Evolutionary conservation across 352 stramenopile genomes (phyloP).

Genomic region (Albugo candida): DNA sequence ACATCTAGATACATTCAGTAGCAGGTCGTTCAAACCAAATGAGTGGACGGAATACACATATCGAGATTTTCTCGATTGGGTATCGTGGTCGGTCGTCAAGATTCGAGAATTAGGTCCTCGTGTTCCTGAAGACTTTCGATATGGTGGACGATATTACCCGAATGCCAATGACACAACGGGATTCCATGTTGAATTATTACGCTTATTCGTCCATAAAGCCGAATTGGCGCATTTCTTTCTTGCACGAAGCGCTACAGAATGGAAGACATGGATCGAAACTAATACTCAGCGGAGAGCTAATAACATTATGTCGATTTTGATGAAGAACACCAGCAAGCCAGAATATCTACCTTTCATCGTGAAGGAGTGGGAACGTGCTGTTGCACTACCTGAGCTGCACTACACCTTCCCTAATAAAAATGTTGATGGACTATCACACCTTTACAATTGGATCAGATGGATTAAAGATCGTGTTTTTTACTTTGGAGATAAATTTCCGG

Average conservation of each 20-base stretch:
- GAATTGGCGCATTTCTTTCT: constrained; percentile 35
- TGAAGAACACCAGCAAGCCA: constrained; percentile 24
- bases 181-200: constrained; percentile 44
- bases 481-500: constrained; percentile 26
- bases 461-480: constrained; percentile 55
- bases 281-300: constrained; percentile 35
- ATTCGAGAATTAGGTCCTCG: constrained; percentile 22
- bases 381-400: constrained; percentile 24
- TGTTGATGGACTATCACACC: constrained; percentile 39
- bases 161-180: constrained; percentile 21
- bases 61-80: constrained; percentile 50
- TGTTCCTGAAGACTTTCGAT: constrained; percentile 35
- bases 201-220: constrained; percentile 37
- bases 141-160: constrained; percentile 37
- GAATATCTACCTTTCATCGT: constrained; percentile 38
- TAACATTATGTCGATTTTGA: constrained; percentile 18
- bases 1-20: constrained; percentile 69
- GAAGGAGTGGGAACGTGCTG: constrained; percentile 35
- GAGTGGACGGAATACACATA: constrained; percentile 14
- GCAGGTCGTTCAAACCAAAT: constrained; percentile 43
- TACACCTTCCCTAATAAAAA: constrained; percentile 53
- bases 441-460: constrained; percentile 63
- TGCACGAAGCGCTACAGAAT: constrained; percentile 30
- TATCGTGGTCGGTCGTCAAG: constrained; percentile 27
- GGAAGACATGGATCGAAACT: constrained; percentile 31